Evolutionary conservation across 1,284 basidiomycete species (phyloP).

Genomic region (Ustilago crameri): DNA sequence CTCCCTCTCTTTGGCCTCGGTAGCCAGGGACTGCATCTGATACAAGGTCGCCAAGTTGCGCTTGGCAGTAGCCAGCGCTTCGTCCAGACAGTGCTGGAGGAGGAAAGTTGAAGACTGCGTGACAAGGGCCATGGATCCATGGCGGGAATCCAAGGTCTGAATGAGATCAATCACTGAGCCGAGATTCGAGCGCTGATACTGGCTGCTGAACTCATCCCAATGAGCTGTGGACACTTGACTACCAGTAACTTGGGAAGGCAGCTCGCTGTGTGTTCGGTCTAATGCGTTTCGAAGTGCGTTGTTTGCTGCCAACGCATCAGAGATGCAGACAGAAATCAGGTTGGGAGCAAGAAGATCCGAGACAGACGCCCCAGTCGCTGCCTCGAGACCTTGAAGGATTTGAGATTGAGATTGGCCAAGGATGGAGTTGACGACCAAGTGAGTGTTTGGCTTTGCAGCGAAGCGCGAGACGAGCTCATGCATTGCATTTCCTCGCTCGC

Average conservation of each 20-base stretch:
- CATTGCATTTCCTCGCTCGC: slow-evolving; percentile 8
- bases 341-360: slow-evolving; percentile 23
- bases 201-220: slow-evolving; percentile 42
- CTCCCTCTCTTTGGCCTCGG: slow-evolving; percentile 15
- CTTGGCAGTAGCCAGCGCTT: slow-evolving; percentile 27
- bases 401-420: slow-evolving; percentile 8
- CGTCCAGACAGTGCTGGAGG: slow-evolving; percentile 41
- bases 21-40: slow-evolving; percentile 28
- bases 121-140: slow-evolving; percentile 14
- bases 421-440: slow-evolving; percentile 47
- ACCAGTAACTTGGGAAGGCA: not conserved
- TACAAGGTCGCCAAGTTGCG: slow-evolving; percentile 20
- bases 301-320: slow-evolving; percentile 34
- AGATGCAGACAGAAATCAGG: slow-evolving; percentile 18
- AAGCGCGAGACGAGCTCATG: slow-evolving; percentile 42
- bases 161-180: slow-evolving; percentile 25
- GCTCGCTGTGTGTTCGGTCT: slow-evolving; percentile 8
- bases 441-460: slow-evolving; percentile 44
- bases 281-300: slow-evolving; percentile 34
- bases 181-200: slow-evolving; percentile 43
- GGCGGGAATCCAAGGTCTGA: slow-evolving; percentile 10
- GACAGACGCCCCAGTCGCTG: slow-evolving; percentile 21
- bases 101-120: slow-evolving; percentile 35
- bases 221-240: slow-evolving; percentile 6
- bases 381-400: slow-evolving; percentile 25